Conservation (phyloP, 345 rosid species). For the Geranium rotundifolium region DNA sequence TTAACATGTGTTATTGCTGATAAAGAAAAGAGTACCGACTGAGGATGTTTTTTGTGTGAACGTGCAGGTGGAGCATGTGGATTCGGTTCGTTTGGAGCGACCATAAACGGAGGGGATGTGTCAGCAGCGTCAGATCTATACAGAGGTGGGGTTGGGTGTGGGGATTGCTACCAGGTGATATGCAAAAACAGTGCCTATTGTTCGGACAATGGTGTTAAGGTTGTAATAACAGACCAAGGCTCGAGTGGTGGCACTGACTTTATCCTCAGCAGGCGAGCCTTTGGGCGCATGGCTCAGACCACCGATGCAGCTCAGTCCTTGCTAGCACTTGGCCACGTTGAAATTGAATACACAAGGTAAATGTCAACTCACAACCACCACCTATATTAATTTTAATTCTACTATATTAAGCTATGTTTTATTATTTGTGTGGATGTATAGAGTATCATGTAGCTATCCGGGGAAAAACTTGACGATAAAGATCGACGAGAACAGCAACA, state of each 20-base stretch:
- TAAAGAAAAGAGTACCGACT: too few species aligned
- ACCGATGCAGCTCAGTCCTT: conserved; percentile 30
- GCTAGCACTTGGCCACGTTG: conserved; percentile 39
- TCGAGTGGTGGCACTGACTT: conserved; percentile 38
- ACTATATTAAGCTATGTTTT: not conserved
- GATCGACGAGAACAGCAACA: conserved; percentile 51
- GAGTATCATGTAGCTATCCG: conserved; percentile 59
- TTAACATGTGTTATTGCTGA: not conserved
- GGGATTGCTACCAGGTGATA: conserved; percentile 74
- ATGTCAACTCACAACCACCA: too few species aligned
- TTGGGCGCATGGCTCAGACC: conserved; percentile 50
- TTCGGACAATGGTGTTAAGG: conserved; percentile 39
- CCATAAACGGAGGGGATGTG: conserved; percentile 55
- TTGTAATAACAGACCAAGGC: conserved; percentile 56
- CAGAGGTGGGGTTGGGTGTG: conserved; percentile 57
- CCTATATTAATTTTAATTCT: not conserved
- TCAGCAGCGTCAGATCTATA: conserved; percentile 55
- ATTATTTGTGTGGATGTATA: conserved; percentile 7
- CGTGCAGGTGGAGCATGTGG: conserved; percentile 54
- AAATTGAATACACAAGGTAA: conserved; percentile 53
- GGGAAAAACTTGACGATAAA: conserved; percentile 50
- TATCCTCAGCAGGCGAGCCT: conserved; percentile 48
- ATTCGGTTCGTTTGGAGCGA: conserved; percentile 61
- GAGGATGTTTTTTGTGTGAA: not conserved
- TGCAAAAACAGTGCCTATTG: conserved; percentile 45